Percentiles rank a stretch among this genome's conserved stretches.
phyloP scores from a whole-genome alignment of 2,329 filamentous ascomycete genomes.

The Coleophoma eucalyptorum region DNA sequence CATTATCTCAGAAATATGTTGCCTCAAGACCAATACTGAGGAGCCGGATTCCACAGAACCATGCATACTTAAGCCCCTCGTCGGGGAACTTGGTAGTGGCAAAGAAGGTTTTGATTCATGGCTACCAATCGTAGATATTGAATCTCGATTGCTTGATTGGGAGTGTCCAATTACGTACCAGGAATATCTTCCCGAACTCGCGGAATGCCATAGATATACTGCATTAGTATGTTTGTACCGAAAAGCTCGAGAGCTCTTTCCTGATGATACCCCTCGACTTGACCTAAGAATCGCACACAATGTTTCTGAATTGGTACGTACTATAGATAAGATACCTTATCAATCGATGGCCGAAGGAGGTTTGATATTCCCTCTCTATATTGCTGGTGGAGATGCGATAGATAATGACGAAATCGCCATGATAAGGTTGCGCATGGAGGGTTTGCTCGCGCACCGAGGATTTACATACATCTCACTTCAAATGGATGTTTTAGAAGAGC shows the following conservation, averaged over 20 bases:
- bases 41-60: neutral
- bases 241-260: constrained; percentile 2
- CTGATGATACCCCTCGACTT: neutral
- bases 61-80: neutral
- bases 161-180: constrained; percentile 1
- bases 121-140: neutral
- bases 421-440: constrained; percentile 1
- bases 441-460: constrained; percentile 1
- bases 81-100: neutral
- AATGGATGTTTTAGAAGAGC: constrained; percentile 7
- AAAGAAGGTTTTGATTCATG: neutral
- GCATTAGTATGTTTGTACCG: constrained; percentile 8
- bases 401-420: constrained; percentile 1
- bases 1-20: constrained; percentile 2
- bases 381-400: constrained; percentile 7
- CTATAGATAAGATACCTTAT: neutral
- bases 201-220: constrained; percentile 4
- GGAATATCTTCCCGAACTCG: constrained; percentile 1
- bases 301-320: neutral
- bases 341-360: constrained; percentile 4
- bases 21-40: neutral
- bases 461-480: constrained; percentile 1
- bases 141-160: constrained; percentile 3
- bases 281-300: neutral
- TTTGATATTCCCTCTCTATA: constrained; percentile 7